Conservation (phyloP, 2,329 filamentous ascomycete genomes). For the Cordyceps fumosorosea region DNA sequence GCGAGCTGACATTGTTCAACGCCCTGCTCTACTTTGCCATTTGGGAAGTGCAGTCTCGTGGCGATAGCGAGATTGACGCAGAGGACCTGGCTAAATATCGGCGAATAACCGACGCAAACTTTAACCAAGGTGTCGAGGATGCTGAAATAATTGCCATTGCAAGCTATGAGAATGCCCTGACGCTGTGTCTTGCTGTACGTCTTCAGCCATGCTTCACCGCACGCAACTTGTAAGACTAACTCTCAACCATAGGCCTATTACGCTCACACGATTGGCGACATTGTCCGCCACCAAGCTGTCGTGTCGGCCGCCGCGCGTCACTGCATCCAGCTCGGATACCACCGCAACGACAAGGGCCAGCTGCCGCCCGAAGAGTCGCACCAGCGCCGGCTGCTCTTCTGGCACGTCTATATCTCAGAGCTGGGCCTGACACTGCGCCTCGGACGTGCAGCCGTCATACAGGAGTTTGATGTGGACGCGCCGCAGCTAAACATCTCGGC, state of each 20-base stretch:
- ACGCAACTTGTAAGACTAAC: neutral
- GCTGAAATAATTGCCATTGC: slow-evolving; percentile 15
- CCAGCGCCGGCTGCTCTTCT: slow-evolving; percentile 15
- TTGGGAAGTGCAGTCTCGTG: slow-evolving; percentile 14
- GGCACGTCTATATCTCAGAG: slow-evolving; percentile 18
- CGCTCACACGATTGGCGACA: slow-evolving; percentile 16
- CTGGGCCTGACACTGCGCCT: slow-evolving; percentile 15
- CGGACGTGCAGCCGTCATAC: slow-evolving; percentile 16
- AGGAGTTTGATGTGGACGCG: slow-evolving; percentile 16
- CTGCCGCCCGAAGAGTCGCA: slow-evolving; percentile 11
- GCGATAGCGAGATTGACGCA: slow-evolving; percentile 8
- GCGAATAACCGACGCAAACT: slow-evolving; percentile 14
- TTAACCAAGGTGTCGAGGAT: slow-evolving; percentile 14
- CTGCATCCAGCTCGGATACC: slow-evolving; percentile 17
- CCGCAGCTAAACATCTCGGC: slow-evolving; percentile 10
- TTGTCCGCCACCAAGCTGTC: slow-evolving; percentile 16
- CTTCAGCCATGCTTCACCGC: neutral
- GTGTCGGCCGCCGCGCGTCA: slow-evolving; percentile 17
- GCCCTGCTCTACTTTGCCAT: slow-evolving; percentile 16
- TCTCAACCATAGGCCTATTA: slow-evolving; percentile 12
- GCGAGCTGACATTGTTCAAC: slow-evolving; percentile 16
- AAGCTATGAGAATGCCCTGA: slow-evolving; percentile 15
- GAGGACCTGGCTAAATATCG: slow-evolving; percentile 13
- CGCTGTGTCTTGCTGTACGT: slow-evolving; percentile 15
- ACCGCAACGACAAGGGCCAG: slow-evolving; percentile 13